These are phyloP conservation scores for Diddensiella santjacobensis DNA, from an alignment of 805 yeast species.

Conservation along the genomic window DNA sequence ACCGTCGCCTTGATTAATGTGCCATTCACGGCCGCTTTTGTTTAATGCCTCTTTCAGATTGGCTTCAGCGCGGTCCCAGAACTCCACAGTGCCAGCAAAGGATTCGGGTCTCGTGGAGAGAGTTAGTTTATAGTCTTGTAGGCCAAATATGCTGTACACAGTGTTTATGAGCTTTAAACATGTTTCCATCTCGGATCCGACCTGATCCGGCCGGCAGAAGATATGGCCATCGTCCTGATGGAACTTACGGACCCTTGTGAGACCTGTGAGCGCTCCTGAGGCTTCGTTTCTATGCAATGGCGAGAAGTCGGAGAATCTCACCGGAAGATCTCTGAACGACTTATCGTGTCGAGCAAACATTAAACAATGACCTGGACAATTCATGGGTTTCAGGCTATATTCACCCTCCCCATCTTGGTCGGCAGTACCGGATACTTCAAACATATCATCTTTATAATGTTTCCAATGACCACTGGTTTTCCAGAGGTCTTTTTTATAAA, in stretches of 20 bases:
- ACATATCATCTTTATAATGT: constrained; percentile 92
- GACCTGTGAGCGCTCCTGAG: constrained; percentile 87
- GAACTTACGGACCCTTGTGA: constrained; percentile 89
- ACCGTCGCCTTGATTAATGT: constrained; percentile 86
- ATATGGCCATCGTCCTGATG: constrained; percentile 99
- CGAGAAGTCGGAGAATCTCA: constrained; percentile 82
- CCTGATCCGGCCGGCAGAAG: constrained; percentile 78
- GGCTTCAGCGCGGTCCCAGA: constrained; percentile 82
- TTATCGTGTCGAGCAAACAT: constrained; percentile 71
- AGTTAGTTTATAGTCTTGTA: constrained; percentile 54
- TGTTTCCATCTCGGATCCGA: constrained; percentile 64
- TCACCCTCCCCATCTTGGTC: constrained; percentile 31
- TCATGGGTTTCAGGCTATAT: constrained; percentile 84
- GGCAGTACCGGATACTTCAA: constrained; percentile 61
- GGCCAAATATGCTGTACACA: constrained; percentile 67
- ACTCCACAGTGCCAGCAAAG: constrained; percentile 68
- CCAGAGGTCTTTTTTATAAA: constrained; percentile 81
- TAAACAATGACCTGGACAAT: constrained; percentile 75
- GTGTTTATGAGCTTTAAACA: constrained; percentile 71
- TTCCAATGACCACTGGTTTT: constrained; percentile 94
- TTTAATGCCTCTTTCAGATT: constrained; percentile 57
- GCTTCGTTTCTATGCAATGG: constrained; percentile 93
- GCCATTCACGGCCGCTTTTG: constrained; percentile 56
- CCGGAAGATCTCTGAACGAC: constrained; percentile 81
- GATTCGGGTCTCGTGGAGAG: constrained; percentile 84